Percentiles rank a stretch among this genome's conserved stretches.
These are phyloP conservation scores for Trichoderma afroharzianum DNA, from an alignment of 2,329 filamentous ascomycete species.

Conservation along the genomic window DNA sequence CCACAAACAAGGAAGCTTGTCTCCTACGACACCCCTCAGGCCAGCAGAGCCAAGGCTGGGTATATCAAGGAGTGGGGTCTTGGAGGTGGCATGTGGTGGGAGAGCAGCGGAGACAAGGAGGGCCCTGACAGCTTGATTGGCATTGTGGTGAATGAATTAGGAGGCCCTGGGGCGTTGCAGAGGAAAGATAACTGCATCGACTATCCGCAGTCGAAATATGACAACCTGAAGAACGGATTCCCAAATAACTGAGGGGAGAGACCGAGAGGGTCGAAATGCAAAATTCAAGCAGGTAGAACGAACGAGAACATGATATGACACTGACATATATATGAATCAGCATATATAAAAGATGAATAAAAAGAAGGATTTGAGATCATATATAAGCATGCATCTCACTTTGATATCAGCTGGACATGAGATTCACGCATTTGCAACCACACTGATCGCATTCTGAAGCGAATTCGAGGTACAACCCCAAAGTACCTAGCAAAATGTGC, in stretches of 20 bases:
- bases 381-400: not conserved
- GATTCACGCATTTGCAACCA: not conserved
- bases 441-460: not conserved
- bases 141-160: constrained; percentile 58
- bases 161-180: constrained; percentile 49
- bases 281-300: not conserved
- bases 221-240: constrained; percentile 62
- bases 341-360: not conserved
- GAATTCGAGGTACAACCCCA: not conserved
- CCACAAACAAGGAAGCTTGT: constrained; percentile 61
- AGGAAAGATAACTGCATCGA: constrained; percentile 55
- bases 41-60: constrained; percentile 65
- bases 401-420: not conserved
- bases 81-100: constrained; percentile 98
- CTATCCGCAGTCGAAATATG: constrained; percentile 66
- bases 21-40: constrained; percentile 69
- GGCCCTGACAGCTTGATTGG: constrained; percentile 65
- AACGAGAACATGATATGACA: not conserved
- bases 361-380: not conserved
- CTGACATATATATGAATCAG: not conserved
- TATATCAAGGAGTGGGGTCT: constrained; percentile 66
- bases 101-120: constrained; percentile 72
- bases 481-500: not conserved
- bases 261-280: not conserved
- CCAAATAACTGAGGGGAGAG: constrained; percentile 36